Percentiles rank a stretch among this genome's conserved stretches.
These are phyloP conservation scores for Aspergillus novofumigatus DNA, from an alignment of 2,329 filamentous ascomycete species.

Conservation along the genomic window DNA sequence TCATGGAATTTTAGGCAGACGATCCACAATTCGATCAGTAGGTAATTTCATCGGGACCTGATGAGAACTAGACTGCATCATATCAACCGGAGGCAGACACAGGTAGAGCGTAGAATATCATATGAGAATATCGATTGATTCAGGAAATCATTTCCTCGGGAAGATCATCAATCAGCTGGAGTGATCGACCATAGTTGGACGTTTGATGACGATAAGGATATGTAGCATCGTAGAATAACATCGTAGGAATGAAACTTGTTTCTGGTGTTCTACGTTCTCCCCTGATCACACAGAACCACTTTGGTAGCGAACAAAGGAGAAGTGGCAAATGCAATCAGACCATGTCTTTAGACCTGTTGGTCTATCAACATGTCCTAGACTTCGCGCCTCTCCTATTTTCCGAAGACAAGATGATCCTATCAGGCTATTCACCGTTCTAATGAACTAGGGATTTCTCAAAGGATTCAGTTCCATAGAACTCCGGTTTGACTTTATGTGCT, in stretches of 20 bases:
- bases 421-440: neutral
- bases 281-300: neutral
- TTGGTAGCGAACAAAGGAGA: neutral
- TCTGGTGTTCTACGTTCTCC: neutral
- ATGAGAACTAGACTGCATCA: neutral
- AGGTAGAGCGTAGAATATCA: neutral
- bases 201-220: neutral
- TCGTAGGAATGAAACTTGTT: neutral
- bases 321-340: conserved; percentile 1
- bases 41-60: neutral
- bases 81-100: neutral
- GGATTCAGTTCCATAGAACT: neutral
- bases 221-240: neutral
- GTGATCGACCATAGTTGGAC: neutral
- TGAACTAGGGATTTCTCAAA: neutral
- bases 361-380: conserved; percentile 1
- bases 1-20: conserved; percentile 10
- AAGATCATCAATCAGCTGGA: neutral
- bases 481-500: neutral
- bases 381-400: conserved; percentile 7
- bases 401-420: conserved; percentile 4
- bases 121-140: neutral
- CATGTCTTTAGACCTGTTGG: conserved; percentile 2
- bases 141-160: neutral
- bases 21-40: neutral